Evolutionary conservation across 2,329 filamentous ascomycete species (phyloP).

Genomic region (Pseudogymnoascus sp.): DNA sequence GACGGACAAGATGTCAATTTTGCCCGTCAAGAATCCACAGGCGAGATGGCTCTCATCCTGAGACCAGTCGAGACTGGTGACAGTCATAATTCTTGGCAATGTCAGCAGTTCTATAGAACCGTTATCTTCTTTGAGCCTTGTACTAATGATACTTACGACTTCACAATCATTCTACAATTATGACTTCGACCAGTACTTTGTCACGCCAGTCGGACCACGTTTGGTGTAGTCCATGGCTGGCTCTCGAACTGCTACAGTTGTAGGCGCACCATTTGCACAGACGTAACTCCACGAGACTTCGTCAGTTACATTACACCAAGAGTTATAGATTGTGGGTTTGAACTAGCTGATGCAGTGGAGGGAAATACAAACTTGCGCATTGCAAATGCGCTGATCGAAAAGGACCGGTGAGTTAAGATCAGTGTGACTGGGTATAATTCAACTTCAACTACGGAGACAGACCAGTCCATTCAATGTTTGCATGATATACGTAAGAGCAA

Average conservation of each 20-base stretch:
- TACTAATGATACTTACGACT: not conserved
- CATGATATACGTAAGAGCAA: not conserved
- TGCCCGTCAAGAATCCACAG: not conserved
- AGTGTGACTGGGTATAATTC: not conserved
- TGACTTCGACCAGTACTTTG: not conserved
- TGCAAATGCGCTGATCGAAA: not conserved
- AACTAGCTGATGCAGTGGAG: not conserved
- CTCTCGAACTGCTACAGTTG: not conserved
- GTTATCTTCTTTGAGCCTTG: too few relatives aligned
- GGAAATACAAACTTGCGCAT: not conserved
- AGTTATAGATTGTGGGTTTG: not conserved
- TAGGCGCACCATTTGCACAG: too few relatives aligned
- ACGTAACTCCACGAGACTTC: not conserved
- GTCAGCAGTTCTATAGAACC: not conserved
- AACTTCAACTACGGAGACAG: not conserved
- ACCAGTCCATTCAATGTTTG: not conserved
- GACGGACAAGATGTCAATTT: too few relatives aligned
- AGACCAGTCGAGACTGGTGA: constrained; percentile 10
- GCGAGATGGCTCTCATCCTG: constrained; percentile 8
- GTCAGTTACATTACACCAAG: not conserved
- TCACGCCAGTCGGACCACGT: not conserved
- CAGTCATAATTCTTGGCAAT: not conserved
- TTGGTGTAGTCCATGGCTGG: not conserved
- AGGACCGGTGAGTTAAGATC: not conserved
- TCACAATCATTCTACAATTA: not conserved